Base-by-base conservation (phyloP, 73 alveolate species). In the Stentor coeruleus region DNA sequence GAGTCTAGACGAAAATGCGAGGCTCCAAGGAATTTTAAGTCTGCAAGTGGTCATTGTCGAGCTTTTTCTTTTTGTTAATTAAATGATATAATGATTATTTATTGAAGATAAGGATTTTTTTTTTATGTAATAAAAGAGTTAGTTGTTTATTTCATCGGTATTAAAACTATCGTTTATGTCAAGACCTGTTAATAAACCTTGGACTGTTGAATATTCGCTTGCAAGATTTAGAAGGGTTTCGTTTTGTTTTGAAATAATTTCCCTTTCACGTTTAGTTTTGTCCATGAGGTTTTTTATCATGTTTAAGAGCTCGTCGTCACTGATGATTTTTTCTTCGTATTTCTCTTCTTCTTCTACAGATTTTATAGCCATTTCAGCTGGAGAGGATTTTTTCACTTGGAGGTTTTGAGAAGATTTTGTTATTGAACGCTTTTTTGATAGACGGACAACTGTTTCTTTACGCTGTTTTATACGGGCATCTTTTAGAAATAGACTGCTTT, bases 171-270 rank as follows among this genome's bases (percentile, higher is more conserved):
- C 66, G 28, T 49, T 49, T 20, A 49, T 11, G 20, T 49, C 66
- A 49, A 49, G 66, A 11, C 79, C 79, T 20, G 14, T 20, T 14
- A 66, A 40, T 26, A 66, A 31, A 11, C 33, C 37, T 33, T 66
- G 79, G 42, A 66, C 39, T 20, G 79, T 20, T 3, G 39, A 66
- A 31, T 26, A 66, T 40, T 66, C 79, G 39, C 37, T 66, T 37
- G 79, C 79, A 2, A 66, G 79, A 2, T 66, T 66, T 26, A 66
- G 79, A 1, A 66, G 39, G 33, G 79, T 66, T 66, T 33, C 39
- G 33, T 66, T 66, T 66, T 66, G 79, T 33, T 66, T 66, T 15
- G n/a, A 66, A 66, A 66, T 66, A 66, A 66, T 66, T 0, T 66
- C 79, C 33, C 79, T 66, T 66, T 66, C 79, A 1, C 33, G n/a